These are phyloP conservation scores for Diaporthe citriasiana DNA, from an alignment of 2,329 filamentous ascomycete genomes.

Conservation along the genomic window DNA sequence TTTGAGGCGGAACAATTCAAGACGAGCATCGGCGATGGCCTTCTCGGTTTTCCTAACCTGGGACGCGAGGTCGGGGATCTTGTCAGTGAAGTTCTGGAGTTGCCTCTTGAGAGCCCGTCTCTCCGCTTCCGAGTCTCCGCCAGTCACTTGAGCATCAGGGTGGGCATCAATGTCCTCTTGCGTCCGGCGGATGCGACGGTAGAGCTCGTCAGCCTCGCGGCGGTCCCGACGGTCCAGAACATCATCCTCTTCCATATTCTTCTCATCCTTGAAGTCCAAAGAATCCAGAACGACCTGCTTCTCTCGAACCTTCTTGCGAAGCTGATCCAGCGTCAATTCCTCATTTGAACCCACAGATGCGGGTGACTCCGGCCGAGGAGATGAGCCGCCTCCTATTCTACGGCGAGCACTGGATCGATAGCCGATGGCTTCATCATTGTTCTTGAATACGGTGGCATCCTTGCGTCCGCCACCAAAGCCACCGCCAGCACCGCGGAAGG, in stretches of 20 bases:
- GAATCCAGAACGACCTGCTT: slow-evolving; percentile 95
- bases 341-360: slow-evolving; percentile 79
- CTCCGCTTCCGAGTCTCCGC: slow-evolving; percentile 89
- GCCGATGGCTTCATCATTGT: slow-evolving; percentile 92
- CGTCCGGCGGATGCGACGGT: slow-evolving; percentile 88
- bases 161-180: slow-evolving; percentile 96
- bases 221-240: slow-evolving; percentile 90
- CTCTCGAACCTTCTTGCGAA: slow-evolving; percentile 93
- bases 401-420: slow-evolving; percentile 96
- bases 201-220: slow-evolving; percentile 93
- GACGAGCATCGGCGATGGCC: slow-evolving; percentile 88
- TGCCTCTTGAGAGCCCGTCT: slow-evolving; percentile 88
- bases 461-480: slow-evolving; percentile 77
- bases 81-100: slow-evolving; percentile 88
- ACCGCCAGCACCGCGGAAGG: slow-evolving; percentile 77
- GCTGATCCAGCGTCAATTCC: slow-evolving; percentile 86
- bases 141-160: slow-evolving; percentile 79
- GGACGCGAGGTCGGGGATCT: slow-evolving; percentile 91
- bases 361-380: slow-evolving; percentile 85
- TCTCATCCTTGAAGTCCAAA: slow-evolving; percentile 96
- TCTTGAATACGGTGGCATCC: slow-evolving; percentile 96
- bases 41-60: slow-evolving; percentile 92
- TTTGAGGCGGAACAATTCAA: slow-evolving; percentile 93
- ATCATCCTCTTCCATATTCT: slow-evolving; percentile 90
- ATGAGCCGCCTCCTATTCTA: slow-evolving; percentile 79